A percentile compares a stretch with the other conserved stretches of the same genome.
phyloP scores from a whole-genome alignment of 345 rosid species.

The Luvunga scandens region DNA sequence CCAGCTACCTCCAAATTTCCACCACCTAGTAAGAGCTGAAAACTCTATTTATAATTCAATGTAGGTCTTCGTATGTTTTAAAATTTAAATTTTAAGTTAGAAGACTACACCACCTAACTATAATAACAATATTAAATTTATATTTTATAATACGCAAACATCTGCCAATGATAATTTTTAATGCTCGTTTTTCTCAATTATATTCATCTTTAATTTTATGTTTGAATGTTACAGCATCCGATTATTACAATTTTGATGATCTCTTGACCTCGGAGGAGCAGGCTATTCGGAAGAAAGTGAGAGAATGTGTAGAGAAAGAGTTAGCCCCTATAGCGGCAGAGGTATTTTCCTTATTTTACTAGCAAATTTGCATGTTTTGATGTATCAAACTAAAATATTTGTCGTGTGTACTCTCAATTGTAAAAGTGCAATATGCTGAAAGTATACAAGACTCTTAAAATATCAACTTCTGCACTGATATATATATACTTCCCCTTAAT shows the following conservation, averaged over 20 bases:
- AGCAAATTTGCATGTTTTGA: not conserved
- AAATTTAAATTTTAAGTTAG: constrained; percentile 19
- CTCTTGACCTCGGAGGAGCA: constrained; percentile 65
- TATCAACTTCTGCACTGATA: not conserved
- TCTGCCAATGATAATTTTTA: not conserved
- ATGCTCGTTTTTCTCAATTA: not conserved
- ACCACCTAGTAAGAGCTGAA: constrained; percentile 48
- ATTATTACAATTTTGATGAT: constrained; percentile 72
- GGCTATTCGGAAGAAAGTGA: constrained; percentile 58
- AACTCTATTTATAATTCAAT: not conserved
- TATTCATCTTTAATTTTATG: constrained; percentile 9
- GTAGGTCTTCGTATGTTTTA: not conserved
- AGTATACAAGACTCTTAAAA: not conserved
- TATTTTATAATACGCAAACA: too few relatives aligned
- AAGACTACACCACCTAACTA: too few relatives aligned
- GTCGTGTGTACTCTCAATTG: too few relatives aligned
- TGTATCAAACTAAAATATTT: too few relatives aligned
- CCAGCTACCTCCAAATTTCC: constrained; percentile 77
- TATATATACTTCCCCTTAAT: not conserved
- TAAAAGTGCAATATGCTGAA: too few relatives aligned
- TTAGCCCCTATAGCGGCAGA: constrained; percentile 83
- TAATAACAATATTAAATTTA: too few relatives aligned
- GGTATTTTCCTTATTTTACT: constrained; percentile 38
- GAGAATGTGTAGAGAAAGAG: constrained; percentile 83
- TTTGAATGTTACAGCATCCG: constrained; percentile 50